Base-by-base conservation (phyloP, 495 filamentous ascomycete species). In the Xylaria sp. region DNA sequence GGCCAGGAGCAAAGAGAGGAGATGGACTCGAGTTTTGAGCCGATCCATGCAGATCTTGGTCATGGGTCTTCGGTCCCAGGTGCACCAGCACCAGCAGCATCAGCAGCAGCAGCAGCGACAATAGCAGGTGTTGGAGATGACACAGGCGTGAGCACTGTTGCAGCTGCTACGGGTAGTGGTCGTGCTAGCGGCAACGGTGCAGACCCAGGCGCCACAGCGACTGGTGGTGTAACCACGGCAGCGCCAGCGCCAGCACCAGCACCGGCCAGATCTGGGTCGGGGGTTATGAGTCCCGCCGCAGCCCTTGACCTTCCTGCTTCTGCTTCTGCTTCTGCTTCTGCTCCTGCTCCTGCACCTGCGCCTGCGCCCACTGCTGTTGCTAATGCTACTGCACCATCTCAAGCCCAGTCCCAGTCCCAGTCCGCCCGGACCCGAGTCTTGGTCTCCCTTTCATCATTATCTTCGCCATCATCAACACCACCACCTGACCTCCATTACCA, bases 241-340 rank as follows among this genome's bases (percentile, higher is more conserved):
- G 67, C 41, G 62, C 72, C 72, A 71, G 67, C 37, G 48, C 37
- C 69, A 72, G 67, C 41, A 61, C 72, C 72, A 71, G 67, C 61
- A 63, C 68, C 52, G 72, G 67, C 68, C 58, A 68, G 26, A 41
- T 52, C 40, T 63, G 64, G 48, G 65, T 68, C 68, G 65, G 59
- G 44, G 43, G 58, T n/a, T 43, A 14, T 48, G 55, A 61, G 29
- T 68, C 63, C 53, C n/a, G 66, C 40, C 26, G 21, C 50, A 53
- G 50, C 50, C 26, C 19, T 21, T 40, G 1, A 1, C 50, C 33
- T 14, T 58, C 31, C 55, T 41, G 40, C n/a, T 24, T n/a, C 48
- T 17, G 48, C 48, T n/a, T 24, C n/a, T n/a, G n/a, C 46, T 33
- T 8, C 35, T 8, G 35, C 35, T 62, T 44, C 62, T 33, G 11